Conservation (phyloP, 108 stramenopile species). For the Craspedostauros australis region DNA sequence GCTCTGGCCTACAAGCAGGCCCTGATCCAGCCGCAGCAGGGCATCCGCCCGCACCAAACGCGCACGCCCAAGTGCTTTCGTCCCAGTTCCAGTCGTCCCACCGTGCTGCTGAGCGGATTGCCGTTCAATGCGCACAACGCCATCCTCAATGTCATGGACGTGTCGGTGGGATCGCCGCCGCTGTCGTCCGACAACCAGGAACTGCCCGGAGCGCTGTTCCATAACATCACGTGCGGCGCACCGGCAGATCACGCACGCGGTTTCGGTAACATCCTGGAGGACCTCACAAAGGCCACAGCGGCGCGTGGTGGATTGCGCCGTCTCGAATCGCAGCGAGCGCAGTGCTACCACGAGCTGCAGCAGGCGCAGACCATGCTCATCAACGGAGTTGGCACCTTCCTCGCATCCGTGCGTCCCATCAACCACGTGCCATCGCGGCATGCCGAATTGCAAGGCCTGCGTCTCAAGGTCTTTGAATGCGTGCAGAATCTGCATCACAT, state of each 20-base stretch:
- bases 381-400: conserved; percentile 50
- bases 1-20: conserved; percentile 27
- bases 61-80: conserved; percentile 66
- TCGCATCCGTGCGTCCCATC: conserved; percentile 30
- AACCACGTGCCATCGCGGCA: conserved; percentile 57
- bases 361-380: conserved; percentile 41
- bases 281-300: conserved; percentile 21
- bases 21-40: conserved; percentile 23
- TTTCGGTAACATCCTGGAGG: conserved; percentile 53
- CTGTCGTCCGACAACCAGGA: conserved; percentile 16
- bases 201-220: conserved; percentile 31
- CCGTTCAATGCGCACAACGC: conserved; percentile 83
- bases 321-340: conserved; percentile 57
- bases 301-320: conserved; percentile 66
- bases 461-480: conserved; percentile 42
- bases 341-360: conserved; percentile 35
- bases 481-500: conserved; percentile 62
- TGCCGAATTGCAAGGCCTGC: conserved; percentile 30
- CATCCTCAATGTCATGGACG: conserved; percentile 45
- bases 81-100: conserved; percentile 49
- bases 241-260: conserved; percentile 85
- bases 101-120: conserved; percentile 54
- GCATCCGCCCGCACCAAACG: conserved; percentile 44
- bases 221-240: conserved; percentile 78
- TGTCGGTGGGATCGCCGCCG: conserved; percentile 11